Evolutionary conservation across 2,329 filamentous ascomycete genomes (phyloP).

Genomic region (Proliferodiscus dingleyae): DNA sequence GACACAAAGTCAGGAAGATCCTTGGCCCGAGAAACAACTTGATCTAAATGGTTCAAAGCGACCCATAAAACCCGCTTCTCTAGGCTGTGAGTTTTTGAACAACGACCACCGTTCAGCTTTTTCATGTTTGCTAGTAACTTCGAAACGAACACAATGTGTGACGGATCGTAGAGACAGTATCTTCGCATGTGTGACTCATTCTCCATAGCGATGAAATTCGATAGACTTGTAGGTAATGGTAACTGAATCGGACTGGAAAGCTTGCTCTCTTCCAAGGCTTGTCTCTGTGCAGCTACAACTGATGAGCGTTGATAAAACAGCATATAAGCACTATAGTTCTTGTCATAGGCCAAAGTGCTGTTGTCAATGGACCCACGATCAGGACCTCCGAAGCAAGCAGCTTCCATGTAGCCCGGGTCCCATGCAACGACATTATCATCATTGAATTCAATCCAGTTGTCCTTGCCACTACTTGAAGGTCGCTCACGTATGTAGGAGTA

Average conservation of each 20-base stretch:
- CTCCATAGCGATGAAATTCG: conserved; percentile 60
- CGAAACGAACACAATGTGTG: conserved; percentile 63
- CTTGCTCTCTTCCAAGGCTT: conserved; percentile 37
- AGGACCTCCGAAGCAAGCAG: conserved; percentile 73
- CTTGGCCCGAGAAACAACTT: conserved; percentile 67
- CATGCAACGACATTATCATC: conserved; percentile 77
- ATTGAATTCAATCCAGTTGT: conserved; percentile 86
- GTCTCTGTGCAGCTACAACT: conserved; percentile 52
- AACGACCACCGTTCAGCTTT: conserved; percentile 42
- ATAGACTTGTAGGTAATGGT: conserved; percentile 40
- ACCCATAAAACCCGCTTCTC: conserved; percentile 50
- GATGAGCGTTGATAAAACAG: conserved; percentile 87
- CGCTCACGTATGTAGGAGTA: conserved; percentile 92
- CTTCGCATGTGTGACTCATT: conserved; percentile 71
- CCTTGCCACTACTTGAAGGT: conserved; percentile 44
- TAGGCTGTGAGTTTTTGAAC: conserved; percentile 43
- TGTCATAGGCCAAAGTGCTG: conserved; percentile 51
- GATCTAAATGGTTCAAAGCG: conserved; percentile 64
- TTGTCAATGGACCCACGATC: conserved; percentile 47
- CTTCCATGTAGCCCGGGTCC: conserved; percentile 67
- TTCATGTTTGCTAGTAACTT: conserved; percentile 55
- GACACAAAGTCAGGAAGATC: conserved; percentile 58
- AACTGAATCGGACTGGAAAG: conserved; percentile 41
- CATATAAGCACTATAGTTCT: conserved; percentile 91
- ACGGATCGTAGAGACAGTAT: conserved; percentile 74